Base-by-base conservation (phyloP, 2,329 filamentous ascomycete species). In the Eutypa lata region DNA sequence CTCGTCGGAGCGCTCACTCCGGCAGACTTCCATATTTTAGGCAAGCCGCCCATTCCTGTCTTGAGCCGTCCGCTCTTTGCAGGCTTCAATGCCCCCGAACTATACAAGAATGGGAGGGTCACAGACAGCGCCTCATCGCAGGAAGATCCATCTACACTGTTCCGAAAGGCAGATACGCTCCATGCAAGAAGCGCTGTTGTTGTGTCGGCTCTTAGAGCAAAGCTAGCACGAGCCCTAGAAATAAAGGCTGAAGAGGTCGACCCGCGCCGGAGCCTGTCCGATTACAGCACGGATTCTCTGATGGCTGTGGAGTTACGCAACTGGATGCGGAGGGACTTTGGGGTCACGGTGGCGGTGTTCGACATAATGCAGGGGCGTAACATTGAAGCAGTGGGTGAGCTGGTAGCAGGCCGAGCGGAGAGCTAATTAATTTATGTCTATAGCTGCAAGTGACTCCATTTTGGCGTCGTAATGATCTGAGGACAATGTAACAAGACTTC, bases 241-340 rank as follows among this genome's bases (percentile, higher is more conserved):
- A 52, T 61, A 3, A 24, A 55, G 8, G 40, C 48, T 6, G 35
- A 47, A 10, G 59, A 64, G 26, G 53, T 65, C 13, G 56, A 63
- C 44, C 11, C 47, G 3, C 38, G 48, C 2, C 57, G 54, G 44
- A 55, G 55, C 5, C 54, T 65, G 1, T 60, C 61, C 0, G 62
- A 59, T 2, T 58, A 57, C 31, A 64, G 64, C 3, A 56, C 65
- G 4, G 63, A 66, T 48, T 66, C 63, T 0, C 57, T 66, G 3
- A 55, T 66, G 11, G 64, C 63, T 3, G 58, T 66, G 1, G 64
- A 67, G 35, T 31, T 67, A 26, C 55, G 63, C 2, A 61, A 61
- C n/a, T 67, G 65, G 65, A 55, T 67, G 7, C 7, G 4, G 11
- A 37, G 16, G 5, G 35, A 37, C 6, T 37, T 37, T 13, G 5